phyloP scores from a whole-genome alignment of 202 grass and related monocot species.

The Panicum virgatum region DNA sequence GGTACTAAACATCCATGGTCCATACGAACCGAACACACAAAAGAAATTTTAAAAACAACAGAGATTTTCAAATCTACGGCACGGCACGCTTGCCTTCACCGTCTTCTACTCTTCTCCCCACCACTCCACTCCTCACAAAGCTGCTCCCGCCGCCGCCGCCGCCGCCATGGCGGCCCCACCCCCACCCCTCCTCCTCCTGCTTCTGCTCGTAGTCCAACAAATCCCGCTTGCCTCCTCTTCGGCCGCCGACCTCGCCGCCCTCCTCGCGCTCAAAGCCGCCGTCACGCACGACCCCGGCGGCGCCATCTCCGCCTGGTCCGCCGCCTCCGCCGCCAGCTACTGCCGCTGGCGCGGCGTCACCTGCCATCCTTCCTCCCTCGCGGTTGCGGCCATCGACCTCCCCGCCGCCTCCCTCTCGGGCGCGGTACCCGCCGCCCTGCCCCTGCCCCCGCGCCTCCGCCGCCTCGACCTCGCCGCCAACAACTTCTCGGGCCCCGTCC shows the following conservation, averaged over 20 bases:
- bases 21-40: background rate
- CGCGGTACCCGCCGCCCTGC: conserved; percentile 23
- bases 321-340: conserved; percentile 20
- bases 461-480: conserved; percentile 57
- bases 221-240: conserved; percentile 13
- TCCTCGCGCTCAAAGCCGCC: conserved; percentile 54
- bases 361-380: conserved; percentile 37
- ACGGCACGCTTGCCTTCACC: background rate
- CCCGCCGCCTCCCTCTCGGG: conserved; percentile 40
- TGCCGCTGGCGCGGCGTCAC: conserved; percentile 64
- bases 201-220: conserved; percentile 18
- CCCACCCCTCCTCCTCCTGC: conserved; percentile 8
- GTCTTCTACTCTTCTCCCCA: conserved; percentile 11
- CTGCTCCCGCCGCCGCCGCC: background rate
- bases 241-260: conserved; percentile 31
- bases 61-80: conserved; percentile 17
- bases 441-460: conserved; percentile 45
- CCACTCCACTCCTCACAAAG: background rate
- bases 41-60: background rate
- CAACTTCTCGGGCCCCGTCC: conserved; percentile 64
- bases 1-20: background rate
- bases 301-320: conserved; percentile 47
- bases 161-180: conserved; percentile 11
- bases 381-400: conserved; percentile 49
- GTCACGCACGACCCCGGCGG: conserved; percentile 45